These are phyloP conservation scores for Sarcodon sp. DNA, from an alignment of 768 basidiomycete species.

Conservation along the genomic window DNA sequence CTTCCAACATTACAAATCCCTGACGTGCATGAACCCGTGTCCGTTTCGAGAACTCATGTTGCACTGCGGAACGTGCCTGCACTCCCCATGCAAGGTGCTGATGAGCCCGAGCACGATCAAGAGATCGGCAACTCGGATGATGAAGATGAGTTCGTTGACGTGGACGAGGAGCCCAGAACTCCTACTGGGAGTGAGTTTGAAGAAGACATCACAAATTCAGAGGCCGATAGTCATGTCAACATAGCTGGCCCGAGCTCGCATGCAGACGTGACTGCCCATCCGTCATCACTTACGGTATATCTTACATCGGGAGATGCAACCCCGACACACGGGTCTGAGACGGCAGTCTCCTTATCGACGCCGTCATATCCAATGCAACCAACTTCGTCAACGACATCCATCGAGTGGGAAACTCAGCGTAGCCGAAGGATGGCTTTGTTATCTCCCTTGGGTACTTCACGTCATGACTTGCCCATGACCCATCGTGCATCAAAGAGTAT, in stretches of 20 bases:
- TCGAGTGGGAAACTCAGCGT: not conserved
- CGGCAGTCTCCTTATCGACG: not conserved
- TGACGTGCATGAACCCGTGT: conserved; percentile 9
- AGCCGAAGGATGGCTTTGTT: conserved; percentile 15
- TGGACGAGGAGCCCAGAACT: conserved; percentile 9
- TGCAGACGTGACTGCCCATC: not conserved
- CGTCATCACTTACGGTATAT: conserved; percentile 5
- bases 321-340: not conserved
- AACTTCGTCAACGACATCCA: not conserved
- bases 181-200: conserved; percentile 16
- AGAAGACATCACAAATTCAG: conserved; percentile 22
- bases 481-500: conserved; percentile 53
- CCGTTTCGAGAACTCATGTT: conserved; percentile 11
- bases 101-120: conserved; percentile 19
- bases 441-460: conserved; percentile 7
- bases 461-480: conserved; percentile 27
- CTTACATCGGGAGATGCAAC: not conserved
- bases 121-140: conserved; percentile 15
- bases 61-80: conserved; percentile 44
- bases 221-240: not conserved
- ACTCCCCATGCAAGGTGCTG: conserved; percentile 28
- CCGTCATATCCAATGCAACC: no score
- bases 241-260: no score
- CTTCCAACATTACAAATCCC: conserved; percentile 34
- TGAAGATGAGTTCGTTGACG: conserved; percentile 17